Base-by-base conservation (phyloP, 1,139 yeast species). In the Geotrichum klebahnii region DNA sequence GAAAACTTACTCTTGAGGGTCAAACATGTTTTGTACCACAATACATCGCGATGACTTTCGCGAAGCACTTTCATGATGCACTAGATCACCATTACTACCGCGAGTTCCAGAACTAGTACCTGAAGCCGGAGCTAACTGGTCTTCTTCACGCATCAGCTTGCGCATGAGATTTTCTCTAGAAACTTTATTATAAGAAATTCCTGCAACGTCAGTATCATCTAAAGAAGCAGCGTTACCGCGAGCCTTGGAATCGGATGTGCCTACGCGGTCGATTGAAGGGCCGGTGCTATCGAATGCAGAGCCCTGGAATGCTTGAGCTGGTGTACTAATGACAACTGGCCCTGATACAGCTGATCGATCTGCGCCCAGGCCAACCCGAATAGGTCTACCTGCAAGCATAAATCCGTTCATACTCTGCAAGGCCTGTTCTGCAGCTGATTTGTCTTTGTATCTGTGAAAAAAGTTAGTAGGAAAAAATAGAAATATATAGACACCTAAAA, bases 1-100 rank as follows among this genome's bases (percentile, higher is more conserved):
- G 17, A 1, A 38, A 26, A 61, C 67, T 50, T 59, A 64, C 67
- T 65, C 68, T 12, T 56, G 57, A 3, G 67, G 59, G 46, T 68
- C 64, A 58, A 69, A 69, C 72, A 69, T 68, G 56, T 69, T 67
- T 31, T 58, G 57, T 20, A 69, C 56, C 14, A 65, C 49, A 29
- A 69, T 53, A 51, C 72, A 68, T 31, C 68, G 57, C 3, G 70
- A 61, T 8, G 64, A 54, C 14, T 47, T 44, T 16, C 49, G 55
- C 46, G 50, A 47, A 26, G 47, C 20, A 20, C 22, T 44, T 23
- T 49, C 39, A 26, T 8, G 23, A 5, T 12, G 39, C 8, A 22
- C n/a, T 5, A 19, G 31, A 10, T 33, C 39, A 19, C 19, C n/a
- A 5, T 22, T 33, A 5, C 12, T 23, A n/a, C 19, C 12, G 37